These are phyloP conservation scores for Colletotrichum sp. DNA, from an alignment of 2,329 filamentous ascomycete species.

Conservation along the genomic window DNA sequence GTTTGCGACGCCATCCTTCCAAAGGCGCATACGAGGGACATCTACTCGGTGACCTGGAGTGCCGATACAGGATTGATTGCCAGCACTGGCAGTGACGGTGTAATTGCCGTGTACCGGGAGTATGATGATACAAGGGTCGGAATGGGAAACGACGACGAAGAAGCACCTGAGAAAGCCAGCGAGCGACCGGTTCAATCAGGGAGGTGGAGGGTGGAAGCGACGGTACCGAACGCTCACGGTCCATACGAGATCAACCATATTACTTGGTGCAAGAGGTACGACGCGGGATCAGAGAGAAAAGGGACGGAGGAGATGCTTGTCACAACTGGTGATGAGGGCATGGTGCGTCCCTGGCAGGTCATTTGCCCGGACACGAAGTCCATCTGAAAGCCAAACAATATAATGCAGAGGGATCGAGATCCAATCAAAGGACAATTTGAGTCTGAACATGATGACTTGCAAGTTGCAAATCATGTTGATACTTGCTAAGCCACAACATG, in stretches of 20 bases:
- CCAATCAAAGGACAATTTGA: not conserved
- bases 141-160: slow-evolving; percentile 22
- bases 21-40: slow-evolving; percentile 74
- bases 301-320: slow-evolving; percentile 82
- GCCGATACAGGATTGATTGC: slow-evolving; percentile 76
- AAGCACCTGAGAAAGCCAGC: slow-evolving; percentile 9
- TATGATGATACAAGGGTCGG: slow-evolving; percentile 18
- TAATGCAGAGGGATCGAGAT: not conserved
- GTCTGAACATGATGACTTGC: not conserved
- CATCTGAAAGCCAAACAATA: not conserved
- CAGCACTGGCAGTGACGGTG: slow-evolving; percentile 88
- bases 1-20: slow-evolving; percentile 78
- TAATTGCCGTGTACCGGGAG: slow-evolving; percentile 81
- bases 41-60: slow-evolving; percentile 90
- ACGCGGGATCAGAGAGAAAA: slow-evolving; percentile 61
- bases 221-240: slow-evolving; percentile 79
- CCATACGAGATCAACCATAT: slow-evolving; percentile 96
- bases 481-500: not conserved
- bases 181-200: not conserved
- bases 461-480: not conserved
- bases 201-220: slow-evolving; percentile 75
- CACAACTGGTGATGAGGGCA: slow-evolving; percentile 90
- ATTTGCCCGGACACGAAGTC: slow-evolving; percentile 19
- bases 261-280: slow-evolving; percentile 82
- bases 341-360: slow-evolving; percentile 82